phyloP scores from a whole-genome alignment of 208 protist genomes.

The Crithidia fasciculata region DNA sequence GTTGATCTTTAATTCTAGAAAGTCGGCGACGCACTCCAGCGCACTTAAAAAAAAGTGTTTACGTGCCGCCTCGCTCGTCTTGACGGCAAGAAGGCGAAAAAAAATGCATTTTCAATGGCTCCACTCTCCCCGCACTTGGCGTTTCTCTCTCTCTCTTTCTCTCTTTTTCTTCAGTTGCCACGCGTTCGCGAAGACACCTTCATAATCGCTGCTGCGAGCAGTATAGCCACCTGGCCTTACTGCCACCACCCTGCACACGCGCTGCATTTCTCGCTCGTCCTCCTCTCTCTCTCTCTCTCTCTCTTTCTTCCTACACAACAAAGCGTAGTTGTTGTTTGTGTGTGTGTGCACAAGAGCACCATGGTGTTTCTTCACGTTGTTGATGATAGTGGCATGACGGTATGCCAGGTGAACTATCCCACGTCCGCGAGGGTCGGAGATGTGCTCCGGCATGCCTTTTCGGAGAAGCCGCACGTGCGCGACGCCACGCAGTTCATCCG shows the following conservation, averaged over 20 bases:
- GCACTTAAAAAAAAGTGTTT: too few species aligned
- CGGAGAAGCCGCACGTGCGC: constrained; percentile 4
- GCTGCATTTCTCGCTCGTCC: background rate
- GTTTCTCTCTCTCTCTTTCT: background rate
- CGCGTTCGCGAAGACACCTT: too few species aligned
- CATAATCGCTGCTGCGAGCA: too few species aligned
- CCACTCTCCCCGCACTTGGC: too few species aligned
- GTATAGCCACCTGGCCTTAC: too few species aligned
- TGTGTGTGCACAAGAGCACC: background rate
- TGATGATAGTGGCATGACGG: background rate
- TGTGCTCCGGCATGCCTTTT: constrained; percentile 1
- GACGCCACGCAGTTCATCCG: background rate
- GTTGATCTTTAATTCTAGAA: too few species aligned
- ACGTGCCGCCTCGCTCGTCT: background rate
- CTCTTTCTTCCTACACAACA: background rate
- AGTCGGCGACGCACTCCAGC: too few species aligned
- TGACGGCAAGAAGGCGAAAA: background rate
- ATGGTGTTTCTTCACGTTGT: constrained; percentile 29
- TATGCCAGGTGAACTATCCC: constrained; percentile 8
- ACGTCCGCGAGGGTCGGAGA: constrained; percentile 13
- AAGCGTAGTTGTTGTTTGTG: too few species aligned
- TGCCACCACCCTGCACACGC: background rate
- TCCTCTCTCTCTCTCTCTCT: background rate
- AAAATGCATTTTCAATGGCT: background rate
- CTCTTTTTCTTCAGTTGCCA: background rate